Base-by-base conservation (phyloP, 805 yeast species). In the Monosporozyma aerobia region DNA sequence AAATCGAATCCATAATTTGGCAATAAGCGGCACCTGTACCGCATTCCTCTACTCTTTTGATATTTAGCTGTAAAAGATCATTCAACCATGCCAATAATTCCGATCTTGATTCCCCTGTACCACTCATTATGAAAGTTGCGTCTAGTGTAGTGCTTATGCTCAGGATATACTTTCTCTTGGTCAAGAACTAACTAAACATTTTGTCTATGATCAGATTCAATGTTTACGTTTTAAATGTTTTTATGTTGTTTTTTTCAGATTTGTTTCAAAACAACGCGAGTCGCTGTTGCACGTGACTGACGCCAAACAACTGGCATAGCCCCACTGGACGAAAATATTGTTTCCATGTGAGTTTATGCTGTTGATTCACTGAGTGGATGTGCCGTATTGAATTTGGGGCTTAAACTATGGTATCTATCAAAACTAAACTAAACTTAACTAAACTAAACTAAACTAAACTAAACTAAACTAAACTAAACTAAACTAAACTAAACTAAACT, bases 11-110 rank as follows among this genome's bases (percentile, higher is more conserved):
- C 73, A 92, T 76, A 41, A 94, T 77, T 71, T 90, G 97, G 68
- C 97, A 90, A 66, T 88, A 92, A 0, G 89, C 92, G 1, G 97
- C 97, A 2, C 99, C 99, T 2, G 86, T 80, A 16, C 99, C 99
- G 64, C 97, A 84, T 68, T 90, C 90, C 65, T 94, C 99, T 1
- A 94, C 85, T 64, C 86, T 88, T 39, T 81, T 74, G 61, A 87
- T 80, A 56, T 81, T 74, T 44, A 90, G 69, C 45, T 77, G 77
- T 47, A 89, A 74, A 3, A 87, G 77, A 44, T 78, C 74, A 63
- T 92, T 92, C 58, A 94, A 75, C 98, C 98, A 94, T 52, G 77
- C 78, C 52, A 94, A 70, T 16, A 94, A 76, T 60, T 89, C 97
- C 45, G 83, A 80, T 60, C 98, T 80, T 7, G 96, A 87, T 61